Percentiles rank a stretch among this genome's conserved stretches.
Evolutionary conservation across 164 flowering plant species (phyloP).

Genomic region (Aristolochia contorta): DNA sequence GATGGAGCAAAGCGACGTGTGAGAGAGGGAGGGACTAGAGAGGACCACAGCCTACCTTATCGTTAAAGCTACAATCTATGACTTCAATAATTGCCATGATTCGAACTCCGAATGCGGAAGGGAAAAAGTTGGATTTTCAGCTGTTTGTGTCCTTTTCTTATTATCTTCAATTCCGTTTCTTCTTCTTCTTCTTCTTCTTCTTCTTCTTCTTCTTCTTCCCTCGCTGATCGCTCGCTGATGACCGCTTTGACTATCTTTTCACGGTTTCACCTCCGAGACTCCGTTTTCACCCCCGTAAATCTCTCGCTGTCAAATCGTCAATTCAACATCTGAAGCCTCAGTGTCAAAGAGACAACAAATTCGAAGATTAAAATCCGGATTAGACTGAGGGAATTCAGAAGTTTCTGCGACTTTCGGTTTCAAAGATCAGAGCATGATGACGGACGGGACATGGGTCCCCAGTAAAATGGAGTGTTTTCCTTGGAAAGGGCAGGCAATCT

Average conservation of each 20-base stretch:
- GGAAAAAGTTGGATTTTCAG: slow-evolving; percentile 1
- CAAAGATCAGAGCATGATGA: too few relatives aligned
- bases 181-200: neutral
- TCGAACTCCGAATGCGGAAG: neutral
- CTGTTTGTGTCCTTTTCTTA: slow-evolving; percentile 2
- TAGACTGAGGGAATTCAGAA: too few relatives aligned
- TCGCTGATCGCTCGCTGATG: too few relatives aligned
- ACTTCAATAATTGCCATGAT: slow-evolving; percentile 12
- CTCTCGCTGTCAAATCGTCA: neutral
- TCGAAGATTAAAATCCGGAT: too few relatives aligned
- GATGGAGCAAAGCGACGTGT: slow-evolving; percentile 1
- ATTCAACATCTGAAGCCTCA: neutral
- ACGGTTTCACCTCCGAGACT: neutral
- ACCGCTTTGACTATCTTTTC: slow-evolving; percentile 10
- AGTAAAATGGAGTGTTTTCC: too few relatives aligned
- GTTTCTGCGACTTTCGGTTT: too few relatives aligned
- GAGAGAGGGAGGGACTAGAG: neutral
- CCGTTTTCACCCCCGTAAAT: neutral
- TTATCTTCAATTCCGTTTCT: neutral
- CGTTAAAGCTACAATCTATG: slow-evolving; percentile 8
- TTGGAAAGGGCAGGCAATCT: too few relatives aligned
- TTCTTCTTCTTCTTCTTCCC: neutral
- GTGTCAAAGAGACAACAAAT: too few relatives aligned
- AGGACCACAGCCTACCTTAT: slow-evolving; percentile 12
- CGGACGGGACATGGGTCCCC: too few relatives aligned